Base-by-base conservation (phyloP, 495 filamentous ascomycete genomes). In the Penicillium angulare region DNA sequence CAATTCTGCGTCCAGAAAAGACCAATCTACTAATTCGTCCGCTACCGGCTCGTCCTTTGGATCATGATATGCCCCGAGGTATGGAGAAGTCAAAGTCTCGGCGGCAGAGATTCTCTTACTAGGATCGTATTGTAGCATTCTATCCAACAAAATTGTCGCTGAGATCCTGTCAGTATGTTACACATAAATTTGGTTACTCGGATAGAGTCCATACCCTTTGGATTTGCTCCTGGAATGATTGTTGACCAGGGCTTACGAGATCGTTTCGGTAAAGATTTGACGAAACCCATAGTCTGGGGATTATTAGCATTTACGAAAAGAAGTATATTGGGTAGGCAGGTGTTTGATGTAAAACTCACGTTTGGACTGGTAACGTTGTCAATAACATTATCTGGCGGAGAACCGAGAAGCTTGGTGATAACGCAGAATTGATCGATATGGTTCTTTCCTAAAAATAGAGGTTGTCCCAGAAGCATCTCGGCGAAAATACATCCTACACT, bases 371-470 rank as follows among this genome's bases (percentile, higher is more conserved):
- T 92, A 60, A 98, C 95, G 17, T 89, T 95, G 66, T 90, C 81
- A 64, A 97, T 95, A 56, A 98, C 92, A 80, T 95, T 89, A 57
- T 95, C 88, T 12, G 93, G 93, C 5, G 93, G 93, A 15, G 89
- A 97, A 36, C 93, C 93, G 15, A 98, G 79, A 36, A 97, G 79
- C 67, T 97, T 90, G 3, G 93, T 96, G 64, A 98, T 98, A 68
- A 98, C 97, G 43, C 90, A 96, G 71, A 98, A 98, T 65, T 98
- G 93, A 67, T 98, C 92, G 63, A 98, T 92, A 67, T 98, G 93
- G 62, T 98, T 93, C 72, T 97, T 97, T 58, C 93, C 93, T 0
- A 91, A 92, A 79, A 98, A 98, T 7, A 98, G 72, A 26, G 93
- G 93, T 74, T 95, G 92, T 46, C 93, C 93, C 69, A 95, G 88